These are phyloP conservation scores for Mitragyna speciosa DNA, from an alignment of 257 asterid species.

Conservation along the genomic window DNA sequence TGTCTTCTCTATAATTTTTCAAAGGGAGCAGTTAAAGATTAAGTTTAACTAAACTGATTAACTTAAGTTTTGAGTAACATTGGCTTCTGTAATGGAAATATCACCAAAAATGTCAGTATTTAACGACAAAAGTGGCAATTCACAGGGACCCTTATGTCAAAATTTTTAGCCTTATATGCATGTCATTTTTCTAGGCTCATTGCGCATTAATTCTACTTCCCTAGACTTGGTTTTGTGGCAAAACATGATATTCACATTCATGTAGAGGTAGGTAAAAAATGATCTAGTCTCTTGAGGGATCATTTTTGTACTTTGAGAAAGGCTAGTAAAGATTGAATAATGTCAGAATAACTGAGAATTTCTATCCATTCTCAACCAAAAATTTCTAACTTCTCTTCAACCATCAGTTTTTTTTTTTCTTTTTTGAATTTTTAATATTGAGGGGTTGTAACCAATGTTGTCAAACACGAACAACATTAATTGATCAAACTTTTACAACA, in stretches of 20 bases:
- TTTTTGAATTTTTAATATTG: not conserved
- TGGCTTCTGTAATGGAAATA: constrained; percentile 1
- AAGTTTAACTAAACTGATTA: constrained; percentile 26
- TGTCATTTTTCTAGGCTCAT: constrained; percentile 22
- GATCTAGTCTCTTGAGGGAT: not conserved
- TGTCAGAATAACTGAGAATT: not conserved
- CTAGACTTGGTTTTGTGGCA: not conserved
- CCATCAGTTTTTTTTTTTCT: not conserved
- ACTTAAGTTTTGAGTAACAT: constrained; percentile 16
- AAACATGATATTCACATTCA: not conserved
- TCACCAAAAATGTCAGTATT: not conserved
- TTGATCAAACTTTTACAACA: not conserved
- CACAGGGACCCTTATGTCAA: constrained; percentile 31
- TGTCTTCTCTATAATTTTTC: constrained; percentile 67
- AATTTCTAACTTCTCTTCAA: not conserved
- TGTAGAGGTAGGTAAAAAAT: not conserved
- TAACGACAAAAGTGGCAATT: constrained; percentile 26
- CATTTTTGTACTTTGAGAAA: not conserved
- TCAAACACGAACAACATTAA: not conserved
- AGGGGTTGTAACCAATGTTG: not conserved
- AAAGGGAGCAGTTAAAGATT: constrained; percentile 74
- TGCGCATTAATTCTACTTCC: not conserved
- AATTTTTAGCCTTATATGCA: constrained; percentile 16
- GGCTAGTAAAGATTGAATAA: not conserved
- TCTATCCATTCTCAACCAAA: not conserved